A percentile compares a stretch with the other conserved stretches of the same genome.
Evolutionary conservation across 805 yeast genomes (phyloP).

Genomic region (Myxozyma melibiosi): DNA sequence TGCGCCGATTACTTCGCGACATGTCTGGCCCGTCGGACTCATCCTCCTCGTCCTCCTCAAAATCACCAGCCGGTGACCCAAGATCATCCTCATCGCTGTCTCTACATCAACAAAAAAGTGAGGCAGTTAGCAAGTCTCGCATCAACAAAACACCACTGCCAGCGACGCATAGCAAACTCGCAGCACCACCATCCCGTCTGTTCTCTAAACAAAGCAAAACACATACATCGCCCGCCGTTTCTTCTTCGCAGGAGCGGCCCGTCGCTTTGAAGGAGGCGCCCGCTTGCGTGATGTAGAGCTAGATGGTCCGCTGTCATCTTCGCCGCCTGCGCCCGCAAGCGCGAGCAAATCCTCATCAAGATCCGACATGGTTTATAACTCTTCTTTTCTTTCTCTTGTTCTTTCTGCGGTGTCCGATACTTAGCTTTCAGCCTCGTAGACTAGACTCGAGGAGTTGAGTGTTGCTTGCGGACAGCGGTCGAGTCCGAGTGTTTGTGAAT

Average conservation of each 20-base stretch:
- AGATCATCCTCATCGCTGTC: conserved; percentile 34
- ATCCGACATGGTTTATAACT: conserved; percentile 67
- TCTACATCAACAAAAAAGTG: not conserved
- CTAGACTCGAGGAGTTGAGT: no score
- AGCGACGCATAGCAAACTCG: no score
- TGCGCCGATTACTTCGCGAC: conserved; percentile 41
- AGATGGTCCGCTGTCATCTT: conserved; percentile 33
- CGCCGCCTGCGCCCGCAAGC: conserved; percentile 79
- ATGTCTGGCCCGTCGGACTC: conserved; percentile 48
- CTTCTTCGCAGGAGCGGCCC: conserved; percentile 14
- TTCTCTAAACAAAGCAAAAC: not conserved
- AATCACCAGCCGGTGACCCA: conserved; percentile 42
- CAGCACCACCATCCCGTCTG: not conserved
- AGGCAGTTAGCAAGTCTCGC: not conserved
- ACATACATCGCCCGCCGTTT: conserved; percentile 22
- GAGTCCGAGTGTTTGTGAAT: no score
- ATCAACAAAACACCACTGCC: no score
- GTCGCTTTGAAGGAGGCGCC: conserved; percentile 38
- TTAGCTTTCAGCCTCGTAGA: no score
- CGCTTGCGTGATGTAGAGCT: conserved; percentile 13
- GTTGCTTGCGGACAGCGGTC: no score
- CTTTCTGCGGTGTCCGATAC: not conserved
- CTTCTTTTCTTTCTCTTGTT: not conserved
- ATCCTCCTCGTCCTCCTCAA: conserved; percentile 45
- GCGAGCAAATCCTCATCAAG: conserved; percentile 95